Evolutionary conservation across 495 filamentous ascomycete species (phyloP), one percentile per base, ranked within the genome.

Genomic region (Tuber calosporum): DNA sequence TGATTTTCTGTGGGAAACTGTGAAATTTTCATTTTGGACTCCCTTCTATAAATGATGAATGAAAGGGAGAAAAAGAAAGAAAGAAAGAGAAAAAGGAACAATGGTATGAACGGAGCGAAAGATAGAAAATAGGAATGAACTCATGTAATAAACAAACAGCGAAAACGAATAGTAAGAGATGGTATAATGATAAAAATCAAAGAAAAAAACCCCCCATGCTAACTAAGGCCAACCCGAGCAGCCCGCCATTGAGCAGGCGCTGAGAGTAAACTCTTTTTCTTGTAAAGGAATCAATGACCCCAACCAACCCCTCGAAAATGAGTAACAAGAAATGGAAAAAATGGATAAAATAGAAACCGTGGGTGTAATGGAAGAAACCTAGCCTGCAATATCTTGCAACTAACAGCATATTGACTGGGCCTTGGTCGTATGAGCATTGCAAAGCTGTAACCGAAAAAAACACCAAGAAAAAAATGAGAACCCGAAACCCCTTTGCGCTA

Each of bases 381-480:
- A 62, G 53, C 13, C 11, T 17, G 3, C 26, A 62, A 62, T 34
- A 15, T 34, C 53, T 26, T 9, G 26, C 26, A 26, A 34, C 53
- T 62, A 17, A 19, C 26, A 62, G 13, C 19, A 34, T 3, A 7
- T 11, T 5, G 13, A 13, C 53, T 17, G 30, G 48, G 4, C n/a
- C 7, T 58, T 13, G 53, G 26, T 17, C 53, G 26, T 17, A 34
- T 13, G 53, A 17, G 53, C 26, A 62, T 62, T 34, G 53, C 3
- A 17, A 62, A 7, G 3, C 26, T 34, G 26, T 34, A 19, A 62
- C 17, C 13, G 53, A 34, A 62, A 17, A 17, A 40, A 48, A 1
- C 71, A 68, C 71, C 45, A 37, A 53, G 41, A n/a, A 58, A n/a
- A 66, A 17, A 26, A 22, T 37, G 38, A 53, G 43, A 68, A 69